Percentiles rank a stretch among this genome's conserved stretches.
phyloP scores from a whole-genome alignment of 768 basidiomycete species.

The Lactarius deliciosus region DNA sequence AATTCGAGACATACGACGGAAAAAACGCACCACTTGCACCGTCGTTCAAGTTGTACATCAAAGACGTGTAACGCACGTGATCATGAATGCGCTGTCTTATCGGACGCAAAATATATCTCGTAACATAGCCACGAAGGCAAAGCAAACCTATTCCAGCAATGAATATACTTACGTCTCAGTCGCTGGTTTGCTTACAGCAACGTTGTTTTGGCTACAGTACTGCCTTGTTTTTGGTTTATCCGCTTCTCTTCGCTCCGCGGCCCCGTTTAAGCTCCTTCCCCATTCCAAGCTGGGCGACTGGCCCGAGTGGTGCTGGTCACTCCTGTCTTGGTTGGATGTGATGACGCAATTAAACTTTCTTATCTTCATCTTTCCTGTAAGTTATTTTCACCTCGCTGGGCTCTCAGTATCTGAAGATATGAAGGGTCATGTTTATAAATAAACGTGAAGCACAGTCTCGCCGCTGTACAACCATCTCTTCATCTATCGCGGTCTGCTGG shows the following conservation, averaged over 20 bases:
- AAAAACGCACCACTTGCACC: slow-evolving; percentile 25
- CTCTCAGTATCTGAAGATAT: neutral
- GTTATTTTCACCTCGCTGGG: neutral
- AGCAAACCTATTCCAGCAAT: neutral
- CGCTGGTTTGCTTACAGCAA: neutral
- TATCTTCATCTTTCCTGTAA: neutral
- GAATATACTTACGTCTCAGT: neutral
- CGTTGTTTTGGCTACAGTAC: neutral
- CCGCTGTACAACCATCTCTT: slow-evolving; percentile 19
- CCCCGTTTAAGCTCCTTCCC: neutral
- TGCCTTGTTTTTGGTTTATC: neutral
- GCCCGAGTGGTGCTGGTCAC: neutral
- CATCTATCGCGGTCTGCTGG: slow-evolving; percentile 24
- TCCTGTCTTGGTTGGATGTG: neutral
- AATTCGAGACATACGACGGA: neutral
- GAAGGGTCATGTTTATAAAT: neutral
- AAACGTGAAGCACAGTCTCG: slow-evolving; percentile 10
- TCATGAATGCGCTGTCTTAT: neutral
- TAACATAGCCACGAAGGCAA: too few relatives aligned
- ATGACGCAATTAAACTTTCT: neutral
- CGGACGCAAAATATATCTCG: neutral
- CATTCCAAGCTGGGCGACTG: slow-evolving; percentile 9
- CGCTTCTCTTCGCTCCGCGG: neutral
- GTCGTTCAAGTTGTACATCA: slow-evolving; percentile 28
- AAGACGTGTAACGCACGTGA: neutral